Conservation (phyloP, 164 flowering plant species). For the Macadamia integrifolia region DNA sequence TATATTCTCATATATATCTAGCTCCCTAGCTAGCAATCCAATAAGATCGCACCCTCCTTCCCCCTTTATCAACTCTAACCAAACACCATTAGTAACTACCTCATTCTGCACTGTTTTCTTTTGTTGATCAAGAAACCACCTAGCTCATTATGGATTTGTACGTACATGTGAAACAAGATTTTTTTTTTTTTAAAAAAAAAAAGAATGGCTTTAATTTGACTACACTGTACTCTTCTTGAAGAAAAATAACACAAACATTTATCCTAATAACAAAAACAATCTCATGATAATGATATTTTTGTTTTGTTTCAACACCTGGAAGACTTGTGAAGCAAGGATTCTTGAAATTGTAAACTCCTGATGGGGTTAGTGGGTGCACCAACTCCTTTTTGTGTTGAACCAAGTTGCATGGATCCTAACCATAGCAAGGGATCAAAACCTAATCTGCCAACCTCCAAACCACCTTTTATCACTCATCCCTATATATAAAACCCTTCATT, state of each 20-base stretch:
- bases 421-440: conserved; percentile 18
- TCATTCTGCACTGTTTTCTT: too few relatives aligned
- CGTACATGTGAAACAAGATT: too few relatives aligned
- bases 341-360: neutral
- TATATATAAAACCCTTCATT: neutral
- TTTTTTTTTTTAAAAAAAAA: too few relatives aligned
- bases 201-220: neutral
- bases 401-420: conserved; percentile 6
- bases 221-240: neutral
- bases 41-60: too few relatives aligned
- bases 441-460: conserved; percentile 8
- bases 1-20: too few relatives aligned
- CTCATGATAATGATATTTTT: neutral
- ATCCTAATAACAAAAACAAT: too few relatives aligned
- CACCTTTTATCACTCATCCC: neutral
- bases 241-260: neutral
- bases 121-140: too few relatives aligned
- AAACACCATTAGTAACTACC: too few relatives aligned
- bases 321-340: conserved; percentile 2
- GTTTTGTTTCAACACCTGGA: neutral
- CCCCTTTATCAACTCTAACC: too few relatives aligned
- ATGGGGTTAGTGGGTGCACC: conserved; percentile 37
- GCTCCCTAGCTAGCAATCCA: too few relatives aligned
- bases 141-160: too few relatives aligned
- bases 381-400: conserved; percentile 28